phyloP scores from a whole-genome alignment of 345 rosid genomes.

The Salix suchowensis region DNA sequence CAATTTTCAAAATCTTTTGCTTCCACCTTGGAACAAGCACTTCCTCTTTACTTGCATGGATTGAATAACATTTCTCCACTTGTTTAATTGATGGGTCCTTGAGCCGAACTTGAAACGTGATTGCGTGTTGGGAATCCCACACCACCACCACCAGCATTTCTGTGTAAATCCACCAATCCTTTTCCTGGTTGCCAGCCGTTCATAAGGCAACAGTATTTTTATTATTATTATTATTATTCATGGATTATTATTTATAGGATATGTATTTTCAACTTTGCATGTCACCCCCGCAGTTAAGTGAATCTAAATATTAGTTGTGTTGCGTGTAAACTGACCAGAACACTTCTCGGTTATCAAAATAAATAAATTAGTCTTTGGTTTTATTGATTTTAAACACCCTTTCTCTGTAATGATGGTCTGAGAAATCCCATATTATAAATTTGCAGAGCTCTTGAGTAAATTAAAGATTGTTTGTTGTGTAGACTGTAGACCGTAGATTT shows the following conservation, averaged over 20 bases:
- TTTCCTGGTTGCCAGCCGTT: background rate
- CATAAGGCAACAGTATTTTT: background rate
- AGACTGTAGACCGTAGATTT: too few relatives aligned
- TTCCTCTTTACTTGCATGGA: background rate
- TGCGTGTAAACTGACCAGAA: too few relatives aligned
- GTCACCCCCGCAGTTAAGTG: too few relatives aligned
- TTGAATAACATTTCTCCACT: too few relatives aligned
- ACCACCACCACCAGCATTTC: background rate
- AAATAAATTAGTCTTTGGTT: too few relatives aligned
- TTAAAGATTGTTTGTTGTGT: too few relatives aligned
- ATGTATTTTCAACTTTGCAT: too few relatives aligned
- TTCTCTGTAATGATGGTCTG: background rate
- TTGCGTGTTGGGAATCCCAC: background rate
- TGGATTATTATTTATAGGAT: background rate
- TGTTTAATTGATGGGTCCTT: background rate
- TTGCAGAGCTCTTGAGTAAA: background rate
- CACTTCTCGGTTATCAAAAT: too few relatives aligned
- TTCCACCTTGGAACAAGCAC: background rate
- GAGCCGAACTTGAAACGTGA: background rate
- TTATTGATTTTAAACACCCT: too few relatives aligned
- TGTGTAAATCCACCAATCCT: background rate
- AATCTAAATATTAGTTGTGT: fast-evolving
- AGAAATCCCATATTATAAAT: background rate
- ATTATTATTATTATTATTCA: background rate
- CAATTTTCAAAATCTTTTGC: background rate